Base-by-base conservation (phyloP, 2,329 filamentous ascomycete species). In the Phoma herbarum region DNA sequence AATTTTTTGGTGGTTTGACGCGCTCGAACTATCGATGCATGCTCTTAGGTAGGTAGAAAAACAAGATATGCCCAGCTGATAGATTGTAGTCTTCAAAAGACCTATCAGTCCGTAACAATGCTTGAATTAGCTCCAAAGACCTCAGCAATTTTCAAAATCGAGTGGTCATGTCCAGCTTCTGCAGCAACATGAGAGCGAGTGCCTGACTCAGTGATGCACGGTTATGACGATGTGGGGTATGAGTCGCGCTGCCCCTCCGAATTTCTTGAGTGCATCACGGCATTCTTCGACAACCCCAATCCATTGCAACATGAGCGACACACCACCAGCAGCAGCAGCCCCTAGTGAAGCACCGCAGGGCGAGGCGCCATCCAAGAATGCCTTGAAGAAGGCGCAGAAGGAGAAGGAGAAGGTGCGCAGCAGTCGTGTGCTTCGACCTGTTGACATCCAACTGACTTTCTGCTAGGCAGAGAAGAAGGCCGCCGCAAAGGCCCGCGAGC, bases 401-500 rank as follows among this genome's bases (percentile, higher is more conserved):
- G 76, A 78, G 59, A 77, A 75, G 55, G 76, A 78, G 61, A 79
- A 78, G 75, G 76, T 72, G 45, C 48, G 22, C 44, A 25, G 22
- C 25, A 56, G 20, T 48, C 39, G 31, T 44, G 50, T 54, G 45
- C 45, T 54, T 35, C 49, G 22, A 42, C 31, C 26, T 50, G 18
- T 41, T n/a, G 2, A 45, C 6, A 5, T 45, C 16, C 10, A 35
- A 41, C 52, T 59, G 25, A 59, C 46, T 22, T 41, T 43, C 28
- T 9, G 18, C 23, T 57, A 78, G 76, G 77, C 77, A 35, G 76
- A 76, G 60, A 79, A 78, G 67, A 78, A 78, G 61, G 75, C 73
- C 41, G 75, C 74, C 42, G 74, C 75, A 39, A 73, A 76, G 67
- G 75, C 75, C 41, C 72, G 71, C 43, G 88, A 90, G 72, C 90